phyloP scores from a whole-genome alignment of 345 rosid genomes.

The Citrus inodora region DNA sequence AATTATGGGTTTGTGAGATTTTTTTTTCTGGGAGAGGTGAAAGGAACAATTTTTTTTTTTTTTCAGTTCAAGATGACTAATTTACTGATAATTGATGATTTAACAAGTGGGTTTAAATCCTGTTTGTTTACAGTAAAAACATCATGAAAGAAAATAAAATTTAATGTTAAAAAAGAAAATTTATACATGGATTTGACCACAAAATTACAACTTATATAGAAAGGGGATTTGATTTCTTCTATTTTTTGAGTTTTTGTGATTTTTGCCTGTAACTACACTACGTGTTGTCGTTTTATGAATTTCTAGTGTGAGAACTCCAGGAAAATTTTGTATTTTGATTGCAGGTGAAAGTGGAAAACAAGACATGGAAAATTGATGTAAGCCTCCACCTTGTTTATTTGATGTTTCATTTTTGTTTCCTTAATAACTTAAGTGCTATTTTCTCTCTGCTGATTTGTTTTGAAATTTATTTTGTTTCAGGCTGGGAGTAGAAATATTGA shows the following conservation, averaged over 20 bases:
- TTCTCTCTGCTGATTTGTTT: background rate
- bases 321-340: constrained; percentile 20
- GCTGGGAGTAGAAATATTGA: constrained; percentile 89
- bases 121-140: background rate
- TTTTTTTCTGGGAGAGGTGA: background rate
- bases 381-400: constrained; percentile 27
- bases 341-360: constrained; percentile 98
- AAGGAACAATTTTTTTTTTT: background rate
- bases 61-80: background rate
- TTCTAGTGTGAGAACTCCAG: background rate
- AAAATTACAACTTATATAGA: no score
- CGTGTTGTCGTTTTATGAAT: background rate
- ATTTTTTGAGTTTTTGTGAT: background rate
- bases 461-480: constrained; percentile 35
- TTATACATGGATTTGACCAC: no score
- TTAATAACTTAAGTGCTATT: background rate
- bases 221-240: background rate
- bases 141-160: background rate
- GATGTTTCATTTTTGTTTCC: background rate
- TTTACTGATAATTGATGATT: background rate
- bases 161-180: background rate
- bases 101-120: background rate
- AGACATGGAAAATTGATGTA: constrained; percentile 86
- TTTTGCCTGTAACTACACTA: background rate
- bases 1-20: background rate